Evolutionary conservation across 225 moss, liverwort and hornwort species (phyloP).

Genomic region (Polytrichum formosum): DNA sequence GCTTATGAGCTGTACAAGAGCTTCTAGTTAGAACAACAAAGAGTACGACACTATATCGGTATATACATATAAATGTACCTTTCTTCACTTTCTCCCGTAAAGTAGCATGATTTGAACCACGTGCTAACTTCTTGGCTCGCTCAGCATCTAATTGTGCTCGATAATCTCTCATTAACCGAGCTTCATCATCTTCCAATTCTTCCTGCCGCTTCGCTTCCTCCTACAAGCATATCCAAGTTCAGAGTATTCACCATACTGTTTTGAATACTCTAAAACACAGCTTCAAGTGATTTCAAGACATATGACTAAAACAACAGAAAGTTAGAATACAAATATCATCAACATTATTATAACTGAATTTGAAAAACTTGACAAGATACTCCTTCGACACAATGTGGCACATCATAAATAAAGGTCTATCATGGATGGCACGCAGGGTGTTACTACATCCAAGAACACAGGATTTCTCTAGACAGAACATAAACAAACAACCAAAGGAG

Average conservation of each 20-base stretch:
- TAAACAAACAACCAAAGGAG: too few relatives aligned
- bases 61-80: conserved; percentile 28
- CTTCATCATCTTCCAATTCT: conserved; percentile 94
- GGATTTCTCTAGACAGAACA: background rate
- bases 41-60: too few relatives aligned
- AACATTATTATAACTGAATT: too few relatives aligned
- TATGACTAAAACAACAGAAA: too few relatives aligned
- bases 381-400: too few relatives aligned
- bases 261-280: background rate
- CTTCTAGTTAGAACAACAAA: too few relatives aligned
- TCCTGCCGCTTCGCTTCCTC: conserved; percentile 97
- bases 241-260: conserved; percentile 1
- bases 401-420: too few relatives aligned
- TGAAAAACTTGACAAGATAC: too few relatives aligned
- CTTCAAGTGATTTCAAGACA: background rate
- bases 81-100: conserved; percentile 80
- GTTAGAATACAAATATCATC: too few relatives aligned
- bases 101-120: conserved; percentile 85
- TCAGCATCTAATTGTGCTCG: conserved; percentile 98
- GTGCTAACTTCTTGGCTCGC: conserved; percentile 89
- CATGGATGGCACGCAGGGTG: too few relatives aligned
- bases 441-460: background rate
- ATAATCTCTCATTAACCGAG: conserved; percentile 94
- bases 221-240: conserved; percentile 30
- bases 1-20: too few relatives aligned